These are phyloP conservation scores for Monascus purpureus DNA, from an alignment of 495 filamentous ascomycete species.

Conservation along the genomic window DNA sequence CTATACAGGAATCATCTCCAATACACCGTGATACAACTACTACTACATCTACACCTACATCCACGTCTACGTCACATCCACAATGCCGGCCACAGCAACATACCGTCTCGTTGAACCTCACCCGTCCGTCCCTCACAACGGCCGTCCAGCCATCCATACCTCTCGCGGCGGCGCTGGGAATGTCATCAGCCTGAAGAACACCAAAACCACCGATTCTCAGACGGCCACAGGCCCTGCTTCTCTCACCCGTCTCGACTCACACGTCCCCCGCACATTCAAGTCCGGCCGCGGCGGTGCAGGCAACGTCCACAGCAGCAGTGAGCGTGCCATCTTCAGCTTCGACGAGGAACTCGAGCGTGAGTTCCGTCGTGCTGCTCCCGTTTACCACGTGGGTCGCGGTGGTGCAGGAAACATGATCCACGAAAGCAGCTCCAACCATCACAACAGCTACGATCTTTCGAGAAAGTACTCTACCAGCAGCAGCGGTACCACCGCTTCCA, in stretches of 20 bases:
- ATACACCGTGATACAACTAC: neutral
- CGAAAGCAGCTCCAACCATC: slow-evolving; percentile 21
- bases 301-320: slow-evolving; percentile 56
- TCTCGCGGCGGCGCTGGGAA: slow-evolving; percentile 88
- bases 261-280: slow-evolving; percentile 39
- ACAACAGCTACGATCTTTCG: slow-evolving; percentile 15
- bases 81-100: slow-evolving; percentile 19
- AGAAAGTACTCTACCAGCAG: slow-evolving; percentile 28
- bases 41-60: neutral
- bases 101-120: slow-evolving; percentile 72
- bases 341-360: slow-evolving; percentile 81
- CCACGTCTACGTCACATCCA: slow-evolving; percentile 7
- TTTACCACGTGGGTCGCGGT: slow-evolving; percentile 77
- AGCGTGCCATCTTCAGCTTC: slow-evolving; percentile 71
- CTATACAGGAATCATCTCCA: no score
- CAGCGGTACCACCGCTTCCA: slow-evolving; percentile 23
- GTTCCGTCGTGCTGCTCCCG: slow-evolving; percentile 43
- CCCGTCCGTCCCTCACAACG: slow-evolving; percentile 50
- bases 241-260: slow-evolving; percentile 28
- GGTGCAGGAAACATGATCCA: slow-evolving; percentile 70
- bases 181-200: slow-evolving; percentile 52
- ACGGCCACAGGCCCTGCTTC: slow-evolving; percentile 43
- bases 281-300: slow-evolving; percentile 83
- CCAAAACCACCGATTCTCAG: slow-evolving; percentile 37
- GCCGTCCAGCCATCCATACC: slow-evolving; percentile 48